Evolutionary conservation across 225 moss, liverwort and hornwort species (phyloP), one percentile per base, ranked within the genome.

Genomic region (Polytrichum formosum): DNA sequence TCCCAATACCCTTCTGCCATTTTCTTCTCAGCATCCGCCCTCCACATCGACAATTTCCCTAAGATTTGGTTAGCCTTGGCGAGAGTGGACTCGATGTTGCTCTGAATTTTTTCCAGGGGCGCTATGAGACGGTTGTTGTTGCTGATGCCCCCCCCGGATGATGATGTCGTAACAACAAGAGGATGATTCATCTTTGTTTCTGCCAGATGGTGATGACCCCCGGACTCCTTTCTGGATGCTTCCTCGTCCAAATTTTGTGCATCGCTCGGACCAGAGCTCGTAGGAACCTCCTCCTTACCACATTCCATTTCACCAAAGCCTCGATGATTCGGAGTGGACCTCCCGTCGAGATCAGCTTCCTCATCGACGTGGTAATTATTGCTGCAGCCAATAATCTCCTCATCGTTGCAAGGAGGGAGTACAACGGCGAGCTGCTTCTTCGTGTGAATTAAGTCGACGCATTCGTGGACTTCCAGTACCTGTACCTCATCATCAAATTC

Each of bases 21-120:
- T 29, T 82, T 82, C 75, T 61, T 86, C 56, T 73, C 77, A 28
- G 70, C 65, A 26, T 82, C 80, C 56, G 75, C 77, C 71, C 77
- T 80, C 75, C 77, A 77, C 69, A 70, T 33, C 18, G 80, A 55
- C 56, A 86, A 31, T 35, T 75, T 86, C 67, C 75, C 73, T 21
- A 86, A 67, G 33, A 86, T 72, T 23, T 64, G 67, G 27, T 56
- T 67, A 6, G 82, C 86, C 68, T 77, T 86, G 4, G 82, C 77
- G 4, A 86, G 80, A 61, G 86, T 86, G 31, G 28, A 68, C 60
- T 75, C 70, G 9, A 83, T 77, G 61, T 80, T 77, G 25, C 28
- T 73, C 68, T 73, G 77, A 26, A 86, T 70, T 73, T 70, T 80
- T 33, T 77, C 64, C 61, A 83, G 67, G 1, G 79, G 74, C 13